Conservation (phyloP, 208 protist genomes). For the Phytomonas sp. region DNA sequence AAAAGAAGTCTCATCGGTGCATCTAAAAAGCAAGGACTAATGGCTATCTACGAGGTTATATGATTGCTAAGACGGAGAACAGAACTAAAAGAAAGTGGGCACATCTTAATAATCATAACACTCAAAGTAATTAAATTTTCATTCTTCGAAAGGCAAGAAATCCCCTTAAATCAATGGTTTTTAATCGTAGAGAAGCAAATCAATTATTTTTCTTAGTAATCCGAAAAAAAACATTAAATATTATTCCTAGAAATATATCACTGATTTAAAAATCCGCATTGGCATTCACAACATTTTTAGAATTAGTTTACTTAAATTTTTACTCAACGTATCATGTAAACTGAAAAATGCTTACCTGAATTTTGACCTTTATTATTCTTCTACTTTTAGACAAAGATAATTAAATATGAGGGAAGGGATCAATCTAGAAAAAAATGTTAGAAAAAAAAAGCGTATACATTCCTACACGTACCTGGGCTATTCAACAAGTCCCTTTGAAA, state of each 20-base stretch:
- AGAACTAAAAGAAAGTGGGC: background rate
- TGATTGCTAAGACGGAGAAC: background rate
- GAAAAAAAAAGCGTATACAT: background rate
- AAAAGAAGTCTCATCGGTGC: background rate
- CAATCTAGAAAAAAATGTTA: background rate
- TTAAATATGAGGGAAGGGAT: background rate
- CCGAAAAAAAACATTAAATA: background rate
- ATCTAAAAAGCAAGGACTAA: background rate
- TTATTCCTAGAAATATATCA: too few species aligned
- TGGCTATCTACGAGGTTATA: background rate
- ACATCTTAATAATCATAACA: background rate
- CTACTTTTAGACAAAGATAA: background rate
- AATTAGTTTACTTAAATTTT: slow-evolving; percentile 7
- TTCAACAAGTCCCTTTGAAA: background rate
- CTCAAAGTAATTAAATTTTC: background rate
- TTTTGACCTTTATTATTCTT: background rate
- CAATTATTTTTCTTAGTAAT: background rate
- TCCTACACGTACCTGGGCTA: background rate
- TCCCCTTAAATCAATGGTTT: background rate
- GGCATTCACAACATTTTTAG: background rate
- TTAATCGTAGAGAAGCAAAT: background rate
- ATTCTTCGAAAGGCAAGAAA: background rate
- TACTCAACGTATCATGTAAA: slow-evolving; percentile 3
- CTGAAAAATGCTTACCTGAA: background rate
- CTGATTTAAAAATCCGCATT: too few species aligned